phyloP scores from a whole-genome alignment of 164 flowering plant species.

The Echeveria elegans region DNA sequence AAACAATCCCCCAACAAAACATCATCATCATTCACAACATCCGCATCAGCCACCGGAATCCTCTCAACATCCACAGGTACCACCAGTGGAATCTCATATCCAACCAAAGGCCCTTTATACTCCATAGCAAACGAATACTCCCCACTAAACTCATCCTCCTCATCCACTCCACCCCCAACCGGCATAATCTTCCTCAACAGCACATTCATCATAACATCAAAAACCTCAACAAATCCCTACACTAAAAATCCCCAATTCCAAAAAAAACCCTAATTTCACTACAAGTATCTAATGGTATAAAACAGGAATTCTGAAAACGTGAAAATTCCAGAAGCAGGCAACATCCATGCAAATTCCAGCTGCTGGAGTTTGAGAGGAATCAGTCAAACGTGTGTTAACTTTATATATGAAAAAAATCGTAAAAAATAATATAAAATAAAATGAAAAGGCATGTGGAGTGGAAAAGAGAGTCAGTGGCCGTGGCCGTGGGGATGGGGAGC shows the following conservation, averaged over 20 bases:
- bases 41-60: slow-evolving; percentile 48
- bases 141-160: slow-evolving; percentile 19
- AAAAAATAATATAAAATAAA: background rate
- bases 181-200: slow-evolving; percentile 38
- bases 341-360: background rate
- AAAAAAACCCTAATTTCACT: slow-evolving; percentile 2
- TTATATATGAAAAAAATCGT: too few species aligned
- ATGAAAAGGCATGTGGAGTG: background rate
- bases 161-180: slow-evolving; percentile 21
- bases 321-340: background rate
- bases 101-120: slow-evolving; percentile 65
- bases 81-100: slow-evolving; percentile 42
- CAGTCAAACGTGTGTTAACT: slow-evolving; percentile 1
- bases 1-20: slow-evolving; percentile 20
- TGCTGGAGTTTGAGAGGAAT: background rate
- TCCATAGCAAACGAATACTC: slow-evolving; percentile 73
- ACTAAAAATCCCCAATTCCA: background rate
- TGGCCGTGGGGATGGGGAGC: background rate
- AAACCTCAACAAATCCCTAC: background rate
- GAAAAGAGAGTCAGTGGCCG: background rate
- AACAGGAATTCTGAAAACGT: background rate
- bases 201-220: slow-evolving; percentile 27
- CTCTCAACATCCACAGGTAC: slow-evolving; percentile 48
- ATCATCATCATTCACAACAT: slow-evolving; percentile 18
- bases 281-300: background rate